phyloP scores from a whole-genome alignment of 768 basidiomycete species.

The Phaeolepiota aurea region DNA sequence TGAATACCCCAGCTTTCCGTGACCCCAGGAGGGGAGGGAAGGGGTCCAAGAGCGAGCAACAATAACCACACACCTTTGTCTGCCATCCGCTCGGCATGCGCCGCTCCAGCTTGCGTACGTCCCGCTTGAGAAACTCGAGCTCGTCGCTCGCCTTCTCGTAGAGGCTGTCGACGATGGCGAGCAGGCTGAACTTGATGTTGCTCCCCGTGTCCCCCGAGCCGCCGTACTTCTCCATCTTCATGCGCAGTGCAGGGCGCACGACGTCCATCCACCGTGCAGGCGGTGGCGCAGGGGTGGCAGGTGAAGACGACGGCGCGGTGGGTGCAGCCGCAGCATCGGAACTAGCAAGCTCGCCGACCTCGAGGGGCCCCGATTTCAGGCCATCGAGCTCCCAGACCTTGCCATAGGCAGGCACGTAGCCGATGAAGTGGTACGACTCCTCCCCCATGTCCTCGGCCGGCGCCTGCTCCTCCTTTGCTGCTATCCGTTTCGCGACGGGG shows the following conservation, averaged over 20 bases:
- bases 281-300: conserved; percentile 1
- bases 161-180: conserved; percentile 48
- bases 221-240: conserved; percentile 55
- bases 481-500: too few species aligned
- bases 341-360: conserved; percentile 47
- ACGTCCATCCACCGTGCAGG: conserved; percentile 47
- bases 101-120: conserved; percentile 35
- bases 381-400: conserved; percentile 71
- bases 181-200: conserved; percentile 52
- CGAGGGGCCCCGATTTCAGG: conserved; percentile 51
- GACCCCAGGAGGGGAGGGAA: neutral
- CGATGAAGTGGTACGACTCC: conserved; percentile 58
- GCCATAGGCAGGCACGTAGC: conserved; percentile 52
- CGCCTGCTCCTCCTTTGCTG: conserved; percentile 11
- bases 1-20: neutral
- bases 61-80: conserved; percentile 19
- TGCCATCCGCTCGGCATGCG: conserved; percentile 31
- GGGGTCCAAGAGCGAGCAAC: neutral
- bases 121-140: conserved; percentile 44
- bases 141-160: conserved; percentile 42
- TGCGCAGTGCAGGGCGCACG: conserved; percentile 48
- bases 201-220: conserved; percentile 30
- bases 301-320: too few species aligned
- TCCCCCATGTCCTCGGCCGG: conserved; percentile 22
- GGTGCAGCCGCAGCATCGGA: neutral